Base-by-base conservation (phyloP, 139 green algal genomes). In the Picochlorum sp. region DNA sequence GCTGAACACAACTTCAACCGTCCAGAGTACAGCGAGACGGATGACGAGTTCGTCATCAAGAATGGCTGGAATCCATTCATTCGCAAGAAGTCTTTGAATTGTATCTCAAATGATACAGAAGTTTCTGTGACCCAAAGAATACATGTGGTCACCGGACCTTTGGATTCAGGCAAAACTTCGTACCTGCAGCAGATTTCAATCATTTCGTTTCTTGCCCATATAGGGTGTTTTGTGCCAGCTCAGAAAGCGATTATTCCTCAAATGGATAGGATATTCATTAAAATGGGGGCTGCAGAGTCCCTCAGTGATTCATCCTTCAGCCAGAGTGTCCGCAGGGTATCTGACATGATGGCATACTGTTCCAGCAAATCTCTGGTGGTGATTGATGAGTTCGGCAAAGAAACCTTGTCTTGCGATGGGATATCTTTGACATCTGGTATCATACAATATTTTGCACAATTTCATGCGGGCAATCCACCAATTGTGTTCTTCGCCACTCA, bases 381-480 rank as follows among this genome's bases (percentile, higher is more conserved):
- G 11, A 74, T 98, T 1, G 92, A 98, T 62, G 92, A 98, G 73
- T 98, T 97, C 74, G 92, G 92, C 4, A 98, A 97, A 65, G 90
- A 89, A 61, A 98, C 92, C 1, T 68, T 94, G 24, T 69, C 78
- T 2, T 68, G 76, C 11, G 91, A 96, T 70, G 90, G 90, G 3
- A 78, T 88, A 6, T 88, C 83, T 15, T 79, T 96, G 38, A 68
- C 92, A 51, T 75, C 72, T 26, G 77, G 75, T 1, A 72, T 80
- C 9, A 47, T 95, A 26, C 37, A 74, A 8, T 72, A 81, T 62
- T 82, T 88, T 46, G 58, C 68, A 15, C 16, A 56, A 58, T 21
- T 20, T 21, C n/a, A 20, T 30, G 26, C 41, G 15, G 16, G 15
- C 16, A 41, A 41, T 10, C 34, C 34, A 41, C 45, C 37, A 4